These are phyloP conservation scores for Colletotrichum chrysophilum DNA, from an alignment of 2,329 filamentous ascomycete species.

Conservation along the genomic window DNA sequence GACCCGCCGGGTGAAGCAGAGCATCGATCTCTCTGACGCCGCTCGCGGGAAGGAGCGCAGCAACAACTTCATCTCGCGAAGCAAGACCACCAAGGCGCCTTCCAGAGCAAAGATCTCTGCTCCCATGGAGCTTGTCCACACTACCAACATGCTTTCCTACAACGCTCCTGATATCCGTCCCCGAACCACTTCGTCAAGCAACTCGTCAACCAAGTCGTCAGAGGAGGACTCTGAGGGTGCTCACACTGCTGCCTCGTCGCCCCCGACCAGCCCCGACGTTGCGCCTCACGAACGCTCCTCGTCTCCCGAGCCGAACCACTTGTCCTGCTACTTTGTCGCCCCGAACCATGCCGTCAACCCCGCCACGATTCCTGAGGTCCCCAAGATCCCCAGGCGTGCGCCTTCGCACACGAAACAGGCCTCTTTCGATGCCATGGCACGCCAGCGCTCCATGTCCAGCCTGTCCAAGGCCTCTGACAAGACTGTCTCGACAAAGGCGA, in stretches of 20 bases:
- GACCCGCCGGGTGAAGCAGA: constrained; percentile 69
- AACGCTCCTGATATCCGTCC: constrained; percentile 81
- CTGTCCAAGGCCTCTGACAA: constrained; percentile 59
- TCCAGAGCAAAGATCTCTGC: constrained; percentile 80
- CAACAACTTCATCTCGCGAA: constrained; percentile 45
- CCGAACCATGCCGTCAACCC: constrained; percentile 49
- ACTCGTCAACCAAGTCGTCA: constrained; percentile 62
- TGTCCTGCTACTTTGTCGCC: constrained; percentile 70
- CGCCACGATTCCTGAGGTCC: constrained; percentile 45
- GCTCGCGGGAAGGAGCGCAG: constrained; percentile 24
- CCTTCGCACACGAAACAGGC: constrained; percentile 90
- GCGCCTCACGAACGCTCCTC: constrained; percentile 58
- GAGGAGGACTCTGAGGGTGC: constrained; percentile 75
- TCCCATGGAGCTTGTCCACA: constrained; percentile 86
- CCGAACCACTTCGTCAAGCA: constrained; percentile 55
- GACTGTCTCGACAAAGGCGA: constrained; percentile 61
- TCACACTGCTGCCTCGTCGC: constrained; percentile 60
- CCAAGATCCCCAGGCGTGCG: constrained; percentile 72
- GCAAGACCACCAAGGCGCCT: constrained; percentile 53
- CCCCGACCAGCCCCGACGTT: constrained; percentile 73
- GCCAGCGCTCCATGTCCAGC: constrained; percentile 66
- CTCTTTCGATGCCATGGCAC: constrained; percentile 74
- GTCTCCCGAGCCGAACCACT: constrained; percentile 68
- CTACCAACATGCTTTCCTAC: constrained; percentile 95
- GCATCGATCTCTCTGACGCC: constrained; percentile 49